These are phyloP conservation scores for Pseudocercospora cruenta DNA, from an alignment of 2,329 filamentous ascomycete species.

Conservation along the genomic window DNA sequence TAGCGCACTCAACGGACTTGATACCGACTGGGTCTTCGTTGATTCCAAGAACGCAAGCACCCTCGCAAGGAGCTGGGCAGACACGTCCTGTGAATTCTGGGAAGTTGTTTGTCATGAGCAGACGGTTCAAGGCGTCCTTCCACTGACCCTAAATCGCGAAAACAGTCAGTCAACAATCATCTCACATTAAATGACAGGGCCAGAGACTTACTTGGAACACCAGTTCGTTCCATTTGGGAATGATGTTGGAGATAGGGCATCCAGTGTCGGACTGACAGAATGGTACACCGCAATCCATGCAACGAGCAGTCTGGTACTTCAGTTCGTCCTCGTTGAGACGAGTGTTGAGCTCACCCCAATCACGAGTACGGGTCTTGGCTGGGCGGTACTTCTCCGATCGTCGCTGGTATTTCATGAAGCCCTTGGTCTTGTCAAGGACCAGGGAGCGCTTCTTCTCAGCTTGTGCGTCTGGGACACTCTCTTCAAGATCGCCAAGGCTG, in stretches of 20 bases:
- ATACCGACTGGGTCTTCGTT: constrained; percentile 97
- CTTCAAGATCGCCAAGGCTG: constrained; percentile 79
- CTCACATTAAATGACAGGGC: constrained; percentile 39
- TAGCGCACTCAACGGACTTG: constrained; percentile 97
- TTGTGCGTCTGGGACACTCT: constrained; percentile 81
- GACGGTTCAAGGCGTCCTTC: constrained; percentile 86
- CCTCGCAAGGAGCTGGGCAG: constrained; percentile 94
- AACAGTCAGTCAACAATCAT: background rate
- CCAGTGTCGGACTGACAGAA: constrained; percentile 97
- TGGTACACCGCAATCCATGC: constrained; percentile 98
- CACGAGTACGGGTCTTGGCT: constrained; percentile 80
- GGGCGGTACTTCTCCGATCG: constrained; percentile 91
- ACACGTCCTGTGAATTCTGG: constrained; percentile 97
- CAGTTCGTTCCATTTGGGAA: constrained; percentile 93
- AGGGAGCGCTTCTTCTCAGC: constrained; percentile 88
- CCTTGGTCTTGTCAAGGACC: constrained; percentile 94
- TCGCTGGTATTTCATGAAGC: constrained; percentile 96
- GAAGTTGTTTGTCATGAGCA: constrained; percentile 98
- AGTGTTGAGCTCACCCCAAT: constrained; percentile 89
- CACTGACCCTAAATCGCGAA: constrained; percentile 65
- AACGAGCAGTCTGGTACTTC: constrained; percentile 94
- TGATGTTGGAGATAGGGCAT: constrained; percentile 96
- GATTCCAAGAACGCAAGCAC: constrained; percentile 93
- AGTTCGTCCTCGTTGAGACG: constrained; percentile 91
- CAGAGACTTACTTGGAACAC: constrained; percentile 44